These are phyloP conservation scores for Microsporum audouinii DNA, from an alignment of 2,329 filamentous ascomycete genomes.

Conservation along the genomic window DNA sequence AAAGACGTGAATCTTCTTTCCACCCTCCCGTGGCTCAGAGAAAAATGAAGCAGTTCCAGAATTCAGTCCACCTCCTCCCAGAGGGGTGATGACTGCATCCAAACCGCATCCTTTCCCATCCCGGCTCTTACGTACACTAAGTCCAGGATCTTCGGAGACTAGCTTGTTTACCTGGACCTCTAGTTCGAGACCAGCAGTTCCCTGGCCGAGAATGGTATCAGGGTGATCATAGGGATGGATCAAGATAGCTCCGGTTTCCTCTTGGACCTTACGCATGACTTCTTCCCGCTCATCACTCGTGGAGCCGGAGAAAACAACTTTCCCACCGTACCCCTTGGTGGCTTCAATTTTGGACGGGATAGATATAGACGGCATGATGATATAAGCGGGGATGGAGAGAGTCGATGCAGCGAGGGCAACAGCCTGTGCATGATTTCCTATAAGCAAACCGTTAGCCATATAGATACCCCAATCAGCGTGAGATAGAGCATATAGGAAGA, in stretches of 20 bases:
- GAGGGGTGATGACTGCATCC: conserved; percentile 67
- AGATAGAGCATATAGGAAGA: not conserved
- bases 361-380: conserved; percentile 84
- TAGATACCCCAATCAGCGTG: not conserved
- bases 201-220: conserved; percentile 83
- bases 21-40: conserved; percentile 45
- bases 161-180: conserved; percentile 57
- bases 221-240: conserved; percentile 89
- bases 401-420: conserved; percentile 71
- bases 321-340: conserved; percentile 64
- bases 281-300: conserved; percentile 73
- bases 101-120: conserved; percentile 26
- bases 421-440: conserved; percentile 91
- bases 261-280: conserved; percentile 56
- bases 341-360: conserved; percentile 78
- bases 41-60: conserved; percentile 66
- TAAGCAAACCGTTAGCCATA: conserved; percentile 5
- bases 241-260: conserved; percentile 61
- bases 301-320: conserved; percentile 68
- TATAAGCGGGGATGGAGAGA: conserved; percentile 64
- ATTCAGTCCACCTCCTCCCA: conserved; percentile 81
- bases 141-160: conserved; percentile 28
- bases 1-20: conserved; percentile 59
- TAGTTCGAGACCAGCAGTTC: conserved; percentile 76
- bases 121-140: conserved; percentile 19